A percentile compares a stretch with the other conserved stretches of the same genome.
Evolutionary conservation across 108 stramenopile genomes (phyloP).

Genomic region (Pseudonitzschia multiseries): DNA sequence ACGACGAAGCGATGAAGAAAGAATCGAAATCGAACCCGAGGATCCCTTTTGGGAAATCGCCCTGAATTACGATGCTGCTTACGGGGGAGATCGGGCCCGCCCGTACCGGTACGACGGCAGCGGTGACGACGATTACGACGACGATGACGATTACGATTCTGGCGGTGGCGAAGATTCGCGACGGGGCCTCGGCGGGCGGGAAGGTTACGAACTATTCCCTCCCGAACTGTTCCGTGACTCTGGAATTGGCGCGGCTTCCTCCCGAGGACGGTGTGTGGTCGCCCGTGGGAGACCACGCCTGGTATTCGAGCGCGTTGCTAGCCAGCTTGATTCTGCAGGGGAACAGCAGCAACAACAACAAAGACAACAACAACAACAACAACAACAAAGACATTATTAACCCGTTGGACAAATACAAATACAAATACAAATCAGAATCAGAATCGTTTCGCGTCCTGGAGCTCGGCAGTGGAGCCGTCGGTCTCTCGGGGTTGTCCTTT

Average conservation of each 20-base stretch:
- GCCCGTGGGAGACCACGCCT: conserved; percentile 51
- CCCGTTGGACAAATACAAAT: not conserved
- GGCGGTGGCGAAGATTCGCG: too few relatives aligned
- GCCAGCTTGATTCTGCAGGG: conserved; percentile 17
- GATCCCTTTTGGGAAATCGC: conserved; percentile 30
- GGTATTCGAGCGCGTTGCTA: conserved; percentile 52
- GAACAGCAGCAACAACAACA: not conserved
- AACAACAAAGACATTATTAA: not conserved
- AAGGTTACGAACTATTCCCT: conserved; percentile 9
- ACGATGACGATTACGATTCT: not conserved
- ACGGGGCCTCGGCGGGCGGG: not conserved
- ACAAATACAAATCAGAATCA: too few relatives aligned
- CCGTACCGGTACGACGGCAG: not conserved
- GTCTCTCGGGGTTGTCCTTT: conserved; percentile 38
- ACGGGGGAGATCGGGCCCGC: not conserved
- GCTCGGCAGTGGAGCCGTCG: conserved; percentile 57
- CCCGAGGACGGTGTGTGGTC: conserved; percentile 43
- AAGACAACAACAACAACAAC: not conserved
- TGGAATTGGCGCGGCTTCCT: conserved; percentile 32
- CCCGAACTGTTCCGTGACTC: conserved; percentile 11
- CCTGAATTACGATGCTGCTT: not conserved
- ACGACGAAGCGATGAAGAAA: conserved; percentile 9
- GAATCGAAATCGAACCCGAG: too few relatives aligned
- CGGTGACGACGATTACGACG: not conserved
- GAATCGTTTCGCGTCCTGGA: conserved; percentile 29